phyloP scores from a whole-genome alignment of 164 flowering plant genomes.

The Piper longum region DNA sequence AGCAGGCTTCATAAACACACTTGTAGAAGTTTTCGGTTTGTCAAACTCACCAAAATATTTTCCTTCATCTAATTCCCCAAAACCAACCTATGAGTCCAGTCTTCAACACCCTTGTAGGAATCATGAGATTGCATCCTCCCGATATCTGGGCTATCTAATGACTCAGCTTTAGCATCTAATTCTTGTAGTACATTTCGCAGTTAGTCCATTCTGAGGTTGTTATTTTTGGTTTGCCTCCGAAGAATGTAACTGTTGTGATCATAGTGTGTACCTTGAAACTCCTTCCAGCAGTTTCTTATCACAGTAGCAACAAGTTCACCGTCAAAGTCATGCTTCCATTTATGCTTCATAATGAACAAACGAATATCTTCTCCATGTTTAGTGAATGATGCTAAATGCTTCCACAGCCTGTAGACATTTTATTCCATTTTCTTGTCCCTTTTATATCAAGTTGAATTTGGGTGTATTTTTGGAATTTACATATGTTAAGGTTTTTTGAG shows the following conservation, averaged over 20 bases:
- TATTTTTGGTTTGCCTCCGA: neutral
- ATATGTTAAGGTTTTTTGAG: too few species aligned
- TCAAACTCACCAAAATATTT: neutral
- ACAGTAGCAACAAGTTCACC: neutral
- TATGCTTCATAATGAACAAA: neutral
- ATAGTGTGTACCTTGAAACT: neutral
- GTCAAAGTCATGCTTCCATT: neutral
- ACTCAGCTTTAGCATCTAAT: conserved; percentile 1
- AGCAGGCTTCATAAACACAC: conserved; percentile 33
- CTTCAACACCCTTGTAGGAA: neutral
- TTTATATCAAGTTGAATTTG: too few species aligned
- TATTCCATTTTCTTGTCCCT: conserved; percentile 16
- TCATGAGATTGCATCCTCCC: conserved; percentile 3
- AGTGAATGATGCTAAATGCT: neutral
- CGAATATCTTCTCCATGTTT: neutral
- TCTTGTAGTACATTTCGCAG: neutral
- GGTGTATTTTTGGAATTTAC: too few species aligned
- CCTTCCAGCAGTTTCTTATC: neutral
- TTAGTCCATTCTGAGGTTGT: neutral
- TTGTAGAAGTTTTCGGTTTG: conserved; percentile 5
- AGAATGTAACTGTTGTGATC: neutral
- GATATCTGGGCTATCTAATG: neutral
- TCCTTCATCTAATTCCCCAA: neutral
- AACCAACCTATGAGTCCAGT: conserved; percentile 3
- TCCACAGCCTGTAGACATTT: neutral